Conservation (phyloP, 2,329 filamentous ascomycete genomes). For the Colletotrichum tropicicola region DNA sequence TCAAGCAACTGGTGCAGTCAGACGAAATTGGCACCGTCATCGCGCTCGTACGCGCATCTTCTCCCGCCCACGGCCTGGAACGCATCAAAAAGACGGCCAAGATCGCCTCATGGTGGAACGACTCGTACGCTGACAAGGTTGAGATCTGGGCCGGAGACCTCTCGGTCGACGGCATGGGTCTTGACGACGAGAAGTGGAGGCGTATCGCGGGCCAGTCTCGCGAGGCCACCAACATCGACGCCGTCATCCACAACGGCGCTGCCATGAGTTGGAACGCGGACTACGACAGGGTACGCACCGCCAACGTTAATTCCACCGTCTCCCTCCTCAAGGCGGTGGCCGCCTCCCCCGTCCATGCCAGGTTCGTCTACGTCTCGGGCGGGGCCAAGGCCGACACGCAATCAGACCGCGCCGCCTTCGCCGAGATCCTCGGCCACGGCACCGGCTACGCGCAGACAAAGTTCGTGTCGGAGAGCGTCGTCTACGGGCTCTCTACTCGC, state of each 20-base stretch:
- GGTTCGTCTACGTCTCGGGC: slow-evolving; percentile 36
- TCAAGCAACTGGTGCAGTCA: not conserved
- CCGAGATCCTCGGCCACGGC: not conserved
- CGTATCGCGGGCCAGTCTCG: slow-evolving; percentile 20
- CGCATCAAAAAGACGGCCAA: slow-evolving; percentile 19
- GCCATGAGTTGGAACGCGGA: not conserved
- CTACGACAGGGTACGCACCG: not conserved
- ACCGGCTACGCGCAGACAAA: slow-evolving; percentile 30
- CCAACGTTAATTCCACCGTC: slow-evolving; percentile 28
- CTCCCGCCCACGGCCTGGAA: slow-evolving; percentile 3
- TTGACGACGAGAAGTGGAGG: not conserved
- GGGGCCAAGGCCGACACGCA: slow-evolving; percentile 21
- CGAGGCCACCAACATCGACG: not conserved
- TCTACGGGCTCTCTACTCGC: slow-evolving; percentile 7
- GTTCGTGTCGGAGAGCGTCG: slow-evolving; percentile 29
- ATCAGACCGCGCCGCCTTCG: not conserved
- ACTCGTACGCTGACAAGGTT: not conserved
- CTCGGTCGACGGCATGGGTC: not conserved
- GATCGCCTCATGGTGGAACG: slow-evolving; percentile 28
- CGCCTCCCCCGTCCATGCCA: slow-evolving; percentile 14
- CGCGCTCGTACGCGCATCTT: slow-evolving; percentile 21
- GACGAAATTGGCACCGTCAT: slow-evolving; percentile 1
- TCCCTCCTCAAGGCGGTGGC: slow-evolving; percentile 30
- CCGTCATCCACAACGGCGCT: slow-evolving; percentile 4
- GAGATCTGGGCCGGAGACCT: slow-evolving; percentile 33